Percentiles rank a stretch among this genome's conserved stretches.
Evolutionary conservation across 495 filamentous ascomycete species (phyloP).

Genomic region (Hypoxylon cercidicola): DNA sequence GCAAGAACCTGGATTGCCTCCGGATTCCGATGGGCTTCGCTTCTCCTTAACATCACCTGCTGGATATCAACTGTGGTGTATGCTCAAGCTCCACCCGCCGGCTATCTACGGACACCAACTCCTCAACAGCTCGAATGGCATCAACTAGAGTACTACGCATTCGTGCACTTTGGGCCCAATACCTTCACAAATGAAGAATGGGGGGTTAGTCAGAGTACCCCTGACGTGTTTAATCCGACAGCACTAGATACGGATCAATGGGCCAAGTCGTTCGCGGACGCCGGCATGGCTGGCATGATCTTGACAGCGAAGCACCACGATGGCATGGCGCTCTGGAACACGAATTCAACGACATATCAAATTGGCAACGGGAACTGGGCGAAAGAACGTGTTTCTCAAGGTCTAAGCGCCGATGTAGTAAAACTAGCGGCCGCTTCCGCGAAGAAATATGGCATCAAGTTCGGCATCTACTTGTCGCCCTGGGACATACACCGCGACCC

Average conservation of each 20-base stretch:
- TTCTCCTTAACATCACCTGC: conserved; percentile 4
- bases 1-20: conserved; percentile 1
- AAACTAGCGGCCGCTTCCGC: conserved; percentile 41
- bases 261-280: conserved; percentile 42
- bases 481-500: conserved; percentile 46
- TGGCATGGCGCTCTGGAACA: conserved; percentile 44
- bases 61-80: conserved; percentile 4
- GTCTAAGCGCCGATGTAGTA: conserved; percentile 39
- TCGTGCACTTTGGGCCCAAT: conserved; percentile 45
- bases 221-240: conserved; percentile 40
- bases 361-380: conserved; percentile 42
- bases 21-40: conserved; percentile 8
- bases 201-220: conserved; percentile 38
- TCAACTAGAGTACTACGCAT: conserved; percentile 42
- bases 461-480: conserved; percentile 43
- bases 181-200: conserved; percentile 46
- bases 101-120: conserved; percentile 36
- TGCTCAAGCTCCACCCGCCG: conserved; percentile 33
- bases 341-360: conserved; percentile 42
- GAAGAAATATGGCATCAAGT: conserved; percentile 43
- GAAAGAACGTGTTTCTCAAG: conserved; percentile 21
- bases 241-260: conserved; percentile 45
- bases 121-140: conserved; percentile 41
- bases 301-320: conserved; percentile 45
- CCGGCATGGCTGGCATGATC: conserved; percentile 45